Conservation (phyloP, 2,329 filamentous ascomycete genomes). For the Phoma sp. region DNA sequence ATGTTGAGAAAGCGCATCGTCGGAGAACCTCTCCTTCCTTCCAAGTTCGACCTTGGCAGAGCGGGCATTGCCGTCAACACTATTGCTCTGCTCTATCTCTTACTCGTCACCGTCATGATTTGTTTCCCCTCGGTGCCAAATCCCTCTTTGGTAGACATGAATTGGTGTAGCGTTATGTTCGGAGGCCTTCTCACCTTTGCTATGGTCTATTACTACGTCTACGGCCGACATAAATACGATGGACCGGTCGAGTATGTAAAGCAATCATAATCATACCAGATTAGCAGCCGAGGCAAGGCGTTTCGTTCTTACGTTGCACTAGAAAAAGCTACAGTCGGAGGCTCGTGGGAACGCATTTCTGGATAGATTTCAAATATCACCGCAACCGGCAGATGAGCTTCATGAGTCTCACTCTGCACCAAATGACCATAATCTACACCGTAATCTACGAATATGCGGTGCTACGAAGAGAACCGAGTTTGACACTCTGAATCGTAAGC, state of each 20-base stretch:
- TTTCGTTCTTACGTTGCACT: too few species aligned
- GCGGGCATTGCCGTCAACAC: conserved; percentile 54
- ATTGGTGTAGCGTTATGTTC: conserved; percentile 57
- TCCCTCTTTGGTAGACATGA: conserved; percentile 49
- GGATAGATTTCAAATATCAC: too few species aligned
- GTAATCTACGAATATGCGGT: too few species aligned
- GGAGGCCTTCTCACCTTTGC: conserved; percentile 53
- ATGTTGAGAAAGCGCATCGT: conserved; percentile 56
- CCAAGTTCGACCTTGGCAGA: conserved; percentile 54
- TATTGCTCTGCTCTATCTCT: conserved; percentile 48
- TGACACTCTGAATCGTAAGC: neutral
- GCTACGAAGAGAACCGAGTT: too few species aligned
- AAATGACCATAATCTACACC: too few species aligned
- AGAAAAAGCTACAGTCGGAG: too few species aligned
- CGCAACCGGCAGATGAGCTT: too few species aligned
- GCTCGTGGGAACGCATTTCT: too few species aligned
- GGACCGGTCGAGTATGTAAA: conserved; percentile 37
- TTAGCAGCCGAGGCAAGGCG: too few species aligned
- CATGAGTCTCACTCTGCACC: too few species aligned
- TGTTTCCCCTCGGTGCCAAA: conserved; percentile 51
- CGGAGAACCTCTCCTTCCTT: conserved; percentile 50
- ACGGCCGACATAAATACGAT: conserved; percentile 50
- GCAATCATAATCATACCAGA: too few species aligned
- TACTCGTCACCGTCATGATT: conserved; percentile 50
- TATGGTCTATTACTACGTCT: conserved; percentile 50